Percentiles rank a stretch among this genome's conserved stretches.
These are phyloP conservation scores for Saururus chinensis DNA, from an alignment of 164 flowering plant species.

Conservation along the genomic window DNA sequence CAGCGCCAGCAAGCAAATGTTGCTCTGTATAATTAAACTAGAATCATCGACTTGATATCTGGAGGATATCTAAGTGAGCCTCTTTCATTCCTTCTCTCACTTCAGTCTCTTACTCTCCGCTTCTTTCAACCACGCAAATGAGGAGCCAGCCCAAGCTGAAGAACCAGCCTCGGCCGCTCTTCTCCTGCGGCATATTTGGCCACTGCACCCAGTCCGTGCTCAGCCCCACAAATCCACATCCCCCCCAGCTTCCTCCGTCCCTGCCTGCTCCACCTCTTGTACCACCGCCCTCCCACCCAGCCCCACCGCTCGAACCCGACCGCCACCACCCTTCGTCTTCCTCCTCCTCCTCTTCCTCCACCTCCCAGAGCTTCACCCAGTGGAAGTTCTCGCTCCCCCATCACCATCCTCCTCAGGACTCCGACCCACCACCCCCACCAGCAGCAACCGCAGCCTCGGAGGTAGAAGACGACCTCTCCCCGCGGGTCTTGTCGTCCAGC, in stretches of 20 bases:
- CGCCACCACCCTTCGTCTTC: slow-evolving; percentile 9
- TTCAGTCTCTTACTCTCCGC: background rate
- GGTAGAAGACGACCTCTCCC: slow-evolving; percentile 2
- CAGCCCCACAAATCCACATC: slow-evolving; percentile 42
- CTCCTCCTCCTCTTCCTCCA: slow-evolving; percentile 54
- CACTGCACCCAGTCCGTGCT: slow-evolving; percentile 69
- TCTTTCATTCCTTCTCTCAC: no score
- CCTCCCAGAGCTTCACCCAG: slow-evolving; percentile 91
- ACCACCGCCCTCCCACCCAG: slow-evolving; percentile 12
- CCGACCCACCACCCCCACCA: slow-evolving; percentile 4
- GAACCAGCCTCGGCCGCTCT: slow-evolving; percentile 48
- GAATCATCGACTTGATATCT: no score
- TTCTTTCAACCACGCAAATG: slow-evolving; percentile 38
- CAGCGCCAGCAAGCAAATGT: no score
- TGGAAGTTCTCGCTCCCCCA: slow-evolving; percentile 53
- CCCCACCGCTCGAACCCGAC: slow-evolving; percentile 15
- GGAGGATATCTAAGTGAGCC: no score
- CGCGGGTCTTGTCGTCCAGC: slow-evolving; percentile 12
- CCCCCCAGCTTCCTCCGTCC: slow-evolving; percentile 13
- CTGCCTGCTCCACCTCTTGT: slow-evolving; percentile 14
- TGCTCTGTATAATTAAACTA: no score
- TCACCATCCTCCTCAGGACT: slow-evolving; percentile 11
- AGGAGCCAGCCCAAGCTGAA: slow-evolving; percentile 55
- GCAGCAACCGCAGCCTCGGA: slow-evolving; percentile 1
- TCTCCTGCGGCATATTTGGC: slow-evolving; percentile 74